These are phyloP conservation scores for Colletotrichum scovillei DNA, from an alignment of 2,329 filamentous ascomycete genomes.

Conservation along the genomic window DNA sequence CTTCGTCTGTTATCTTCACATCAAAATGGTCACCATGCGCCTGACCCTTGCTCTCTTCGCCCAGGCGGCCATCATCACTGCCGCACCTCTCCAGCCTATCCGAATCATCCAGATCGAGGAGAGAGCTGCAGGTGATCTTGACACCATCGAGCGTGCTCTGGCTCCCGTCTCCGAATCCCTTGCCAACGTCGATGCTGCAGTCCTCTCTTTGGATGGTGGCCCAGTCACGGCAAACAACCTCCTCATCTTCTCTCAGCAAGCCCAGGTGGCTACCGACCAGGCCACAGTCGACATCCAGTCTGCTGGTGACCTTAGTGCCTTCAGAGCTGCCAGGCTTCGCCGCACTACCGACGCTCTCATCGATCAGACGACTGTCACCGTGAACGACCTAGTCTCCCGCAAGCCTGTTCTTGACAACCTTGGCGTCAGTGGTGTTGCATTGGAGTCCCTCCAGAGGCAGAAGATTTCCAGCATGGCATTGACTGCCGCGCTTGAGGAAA, in stretches of 20 bases:
- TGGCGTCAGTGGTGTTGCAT: conserved; percentile 40
- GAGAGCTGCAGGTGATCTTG: conserved; percentile 12
- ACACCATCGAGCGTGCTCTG: conserved; percentile 22
- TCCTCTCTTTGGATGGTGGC: conserved; percentile 24
- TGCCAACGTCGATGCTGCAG: conserved; percentile 18
- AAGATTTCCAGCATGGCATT: conserved; percentile 38
- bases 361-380: conserved; percentile 38
- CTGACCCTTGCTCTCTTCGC: conserved; percentile 25
- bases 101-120: neutral
- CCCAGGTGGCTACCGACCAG: conserved; percentile 34
- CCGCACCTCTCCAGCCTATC: conserved; percentile 6
- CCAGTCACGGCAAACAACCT: conserved; percentile 31
- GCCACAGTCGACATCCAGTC: conserved; percentile 42
- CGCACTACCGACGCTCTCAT: conserved; percentile 38
- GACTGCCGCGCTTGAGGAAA: conserved; percentile 40
- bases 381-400: conserved; percentile 38
- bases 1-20: conserved; percentile 12
- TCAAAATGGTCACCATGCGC: conserved; percentile 17
- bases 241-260: conserved; percentile 24
- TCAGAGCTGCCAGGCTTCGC: conserved; percentile 38
- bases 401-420: conserved; percentile 42
- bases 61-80: conserved; percentile 22
- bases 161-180: conserved; percentile 22
- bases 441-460: conserved; percentile 39
- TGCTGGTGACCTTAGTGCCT: conserved; percentile 35